phyloP scores from a whole-genome alignment of 1,284 basidiomycete genomes.

The Tilletia caries region DNA sequence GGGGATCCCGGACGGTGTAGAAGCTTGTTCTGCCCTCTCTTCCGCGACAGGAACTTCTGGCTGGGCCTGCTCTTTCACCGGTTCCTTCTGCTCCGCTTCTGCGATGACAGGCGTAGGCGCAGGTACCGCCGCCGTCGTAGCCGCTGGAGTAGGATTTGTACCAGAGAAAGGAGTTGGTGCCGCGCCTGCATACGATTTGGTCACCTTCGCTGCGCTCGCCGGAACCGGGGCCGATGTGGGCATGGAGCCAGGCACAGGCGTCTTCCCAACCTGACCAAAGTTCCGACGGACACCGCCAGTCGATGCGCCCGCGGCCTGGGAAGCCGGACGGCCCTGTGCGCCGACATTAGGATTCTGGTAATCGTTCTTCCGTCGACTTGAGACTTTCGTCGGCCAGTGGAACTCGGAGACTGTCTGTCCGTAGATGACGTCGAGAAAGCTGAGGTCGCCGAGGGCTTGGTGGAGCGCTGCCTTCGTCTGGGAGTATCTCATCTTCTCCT shows the following conservation, averaged over 20 bases:
- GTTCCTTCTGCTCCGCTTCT: not conserved
- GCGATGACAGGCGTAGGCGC: not conserved
- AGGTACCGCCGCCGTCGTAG: not conserved
- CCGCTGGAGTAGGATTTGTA: not conserved
- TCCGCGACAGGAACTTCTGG: not conserved
- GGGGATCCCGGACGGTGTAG: not conserved
- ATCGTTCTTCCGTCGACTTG: constrained; percentile 45
- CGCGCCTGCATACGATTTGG: not conserved
- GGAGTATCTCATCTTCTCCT: constrained; percentile 48
- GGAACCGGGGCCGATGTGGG: not conserved
- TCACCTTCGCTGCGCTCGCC: not conserved
- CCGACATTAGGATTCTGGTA: constrained; percentile 48
- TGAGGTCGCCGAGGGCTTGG: constrained; percentile 33
- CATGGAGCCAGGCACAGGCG: constrained; percentile 3
- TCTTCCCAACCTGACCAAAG: constrained; percentile 26
- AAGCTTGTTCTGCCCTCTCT: not conserved
- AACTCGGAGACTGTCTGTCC: constrained; percentile 36
- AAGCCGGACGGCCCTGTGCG: constrained; percentile 29
- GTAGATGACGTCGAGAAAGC: constrained; percentile 46
- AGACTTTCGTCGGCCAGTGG: constrained; percentile 35
- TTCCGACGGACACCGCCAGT: constrained; percentile 37
- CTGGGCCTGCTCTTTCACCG: too few relatives aligned
- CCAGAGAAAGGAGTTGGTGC: not conserved
- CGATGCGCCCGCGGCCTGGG: constrained; percentile 42
- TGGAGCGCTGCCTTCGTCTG: constrained; percentile 39